Evolutionary conservation across 2,329 filamentous ascomycete genomes (phyloP), one percentile per base, ranked within the genome.

Genomic region (Plenodomus biglobosus): DNA sequence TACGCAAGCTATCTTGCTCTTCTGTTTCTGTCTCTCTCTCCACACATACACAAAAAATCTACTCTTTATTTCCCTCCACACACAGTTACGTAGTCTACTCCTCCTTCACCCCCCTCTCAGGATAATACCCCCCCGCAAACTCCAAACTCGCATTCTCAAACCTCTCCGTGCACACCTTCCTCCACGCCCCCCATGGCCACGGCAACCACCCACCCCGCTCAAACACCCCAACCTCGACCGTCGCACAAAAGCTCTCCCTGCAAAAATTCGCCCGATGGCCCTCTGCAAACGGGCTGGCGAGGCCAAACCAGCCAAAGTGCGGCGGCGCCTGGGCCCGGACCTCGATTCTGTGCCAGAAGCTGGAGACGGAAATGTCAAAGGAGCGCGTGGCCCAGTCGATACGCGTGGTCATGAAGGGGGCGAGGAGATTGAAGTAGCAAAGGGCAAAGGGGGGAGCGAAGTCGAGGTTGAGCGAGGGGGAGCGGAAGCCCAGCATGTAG

Each of bases 51-150:
- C n/a, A n/a, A n/a, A n/a, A n/a, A n/a, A n/a, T n/a, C n/a, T n/a
- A n/a, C n/a, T n/a, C n/a, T n/a, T n/a, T n/a, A n/a, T n/a, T n/a
- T n/a, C n/a, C n/a, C n/a, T n/a, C n/a, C n/a, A n/a, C n/a, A n/a
- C n/a, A n/a, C n/a, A n/a, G n/a, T n/a, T n/a, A n/a, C n/a, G n/a
- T n/a, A n/a, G n/a, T 15, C 38, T 45, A 56, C 5, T 57, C 52
- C 39, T 73, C 61, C 42, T 68, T 69, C 19, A 67, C 65, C 2
- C 75, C 76, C 36, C 70, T 68, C 21, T 68, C 70, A 6, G 71
- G 70, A 63, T 76, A 79, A 55, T 76, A 79, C 1, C 61, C 74
- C 0, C 75, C 77, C 0, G 76, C 77, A 67, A 79, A 80, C 51
- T 80, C 77, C 46, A 80, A 48, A 61, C 76, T 76, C 20, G 67